These are phyloP conservation scores for Ophiosphaerella korrae DNA, from an alignment of 2,329 filamentous ascomycete species.

Conservation along the genomic window DNA sequence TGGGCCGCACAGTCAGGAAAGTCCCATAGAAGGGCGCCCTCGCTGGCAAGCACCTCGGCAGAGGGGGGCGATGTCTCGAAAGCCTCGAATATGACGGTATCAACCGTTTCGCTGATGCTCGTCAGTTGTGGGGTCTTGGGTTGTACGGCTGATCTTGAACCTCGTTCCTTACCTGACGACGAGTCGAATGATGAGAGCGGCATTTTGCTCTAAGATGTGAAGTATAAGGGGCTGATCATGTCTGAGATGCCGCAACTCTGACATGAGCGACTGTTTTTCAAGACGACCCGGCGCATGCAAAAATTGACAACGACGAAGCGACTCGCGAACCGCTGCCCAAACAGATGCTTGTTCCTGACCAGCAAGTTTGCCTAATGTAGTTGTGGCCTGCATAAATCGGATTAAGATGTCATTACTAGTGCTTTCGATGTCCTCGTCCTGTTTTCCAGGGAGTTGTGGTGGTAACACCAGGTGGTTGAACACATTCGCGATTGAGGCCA, in stretches of 20 bases:
- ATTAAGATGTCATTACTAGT: slow-evolving; percentile 42
- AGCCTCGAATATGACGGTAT: slow-evolving; percentile 58
- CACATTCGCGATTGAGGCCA: too few relatives aligned
- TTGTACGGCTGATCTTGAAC: too few relatives aligned
- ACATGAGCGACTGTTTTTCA: slow-evolving; percentile 24
- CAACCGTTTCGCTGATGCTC: slow-evolving; percentile 9
- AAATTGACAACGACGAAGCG: slow-evolving; percentile 17
- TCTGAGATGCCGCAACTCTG: slow-evolving; percentile 22
- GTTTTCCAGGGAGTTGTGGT: slow-evolving; percentile 44
- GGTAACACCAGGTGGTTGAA: slow-evolving; percentile 46
- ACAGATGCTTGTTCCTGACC: too few relatives aligned
- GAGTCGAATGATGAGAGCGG: slow-evolving; percentile 51
- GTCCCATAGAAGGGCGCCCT: slow-evolving; percentile 61
- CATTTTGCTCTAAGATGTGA: slow-evolving; percentile 57
- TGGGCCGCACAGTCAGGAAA: slow-evolving; percentile 64
- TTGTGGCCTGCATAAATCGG: slow-evolving; percentile 18
- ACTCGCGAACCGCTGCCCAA: slow-evolving; percentile 5
- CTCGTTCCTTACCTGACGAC: slow-evolving; percentile 37
- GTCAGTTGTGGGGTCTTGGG: too few relatives aligned
- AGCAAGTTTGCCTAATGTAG: slow-evolving; percentile 9
- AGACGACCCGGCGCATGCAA: slow-evolving; percentile 27
- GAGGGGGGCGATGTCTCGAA: slow-evolving; percentile 65
- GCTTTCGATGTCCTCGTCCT: slow-evolving; percentile 33
- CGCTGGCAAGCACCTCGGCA: slow-evolving; percentile 57
- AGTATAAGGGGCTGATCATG: slow-evolving; percentile 46